Percentiles rank a stretch among this genome's conserved stretches.
Evolutionary conservation across 768 basidiomycete species (phyloP).

Genomic region (Calocybe cyanea): DNA sequence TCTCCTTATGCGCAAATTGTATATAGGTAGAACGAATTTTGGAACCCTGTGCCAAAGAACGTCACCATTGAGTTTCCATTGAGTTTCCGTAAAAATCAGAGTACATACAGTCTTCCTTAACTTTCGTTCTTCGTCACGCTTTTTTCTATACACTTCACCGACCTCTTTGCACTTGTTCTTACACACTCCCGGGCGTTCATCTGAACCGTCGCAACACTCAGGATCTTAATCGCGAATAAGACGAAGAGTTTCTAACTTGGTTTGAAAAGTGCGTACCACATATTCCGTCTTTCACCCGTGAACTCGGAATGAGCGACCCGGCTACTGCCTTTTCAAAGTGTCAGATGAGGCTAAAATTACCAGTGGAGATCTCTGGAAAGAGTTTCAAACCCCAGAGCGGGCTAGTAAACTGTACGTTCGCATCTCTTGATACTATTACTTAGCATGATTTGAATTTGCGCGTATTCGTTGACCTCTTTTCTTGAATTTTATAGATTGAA

Average conservation of each 20-base stretch:
- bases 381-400: slow-evolving; percentile 89
- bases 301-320: slow-evolving; percentile 76
- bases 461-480: background rate
- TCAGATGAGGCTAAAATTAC: slow-evolving; percentile 85
- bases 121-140: slow-evolving; percentile 71
- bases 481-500: slow-evolving; percentile 60
- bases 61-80: background rate
- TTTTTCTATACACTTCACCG: slow-evolving; percentile 65
- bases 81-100: background rate
- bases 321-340: slow-evolving; percentile 97
- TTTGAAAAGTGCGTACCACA: slow-evolving; percentile 59
- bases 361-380: slow-evolving; percentile 82
- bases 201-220: slow-evolving; percentile 94
- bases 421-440: background rate
- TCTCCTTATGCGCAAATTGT: slow-evolving; percentile 84
- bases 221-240: slow-evolving; percentile 51
- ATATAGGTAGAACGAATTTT: slow-evolving; percentile 92
- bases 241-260: background rate
- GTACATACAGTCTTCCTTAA: slow-evolving; percentile 70
- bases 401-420: slow-evolving; percentile 85
- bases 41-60: slow-evolving; percentile 54
- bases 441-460: no score
- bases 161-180: slow-evolving; percentile 71
- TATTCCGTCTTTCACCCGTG: slow-evolving; percentile 87
- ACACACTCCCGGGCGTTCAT: slow-evolving; percentile 83